Evolutionary conservation across 805 yeast genomes (phyloP).

Genomic region (Candida palmyrensis): DNA sequence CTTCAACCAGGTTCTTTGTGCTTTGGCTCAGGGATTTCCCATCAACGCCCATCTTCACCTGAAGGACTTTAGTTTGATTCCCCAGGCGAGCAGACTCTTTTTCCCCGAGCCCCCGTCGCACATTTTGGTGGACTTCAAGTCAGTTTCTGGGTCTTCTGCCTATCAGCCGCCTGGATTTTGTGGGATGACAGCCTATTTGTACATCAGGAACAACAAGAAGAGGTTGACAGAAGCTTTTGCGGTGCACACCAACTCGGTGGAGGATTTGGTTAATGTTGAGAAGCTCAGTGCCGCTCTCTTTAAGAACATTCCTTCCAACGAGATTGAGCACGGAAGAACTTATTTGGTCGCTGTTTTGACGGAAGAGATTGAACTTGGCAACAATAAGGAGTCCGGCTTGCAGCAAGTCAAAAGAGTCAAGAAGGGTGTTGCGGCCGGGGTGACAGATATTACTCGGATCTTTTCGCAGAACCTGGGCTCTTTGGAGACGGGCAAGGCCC

Average conservation of each 20-base stretch:
- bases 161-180: conserved; percentile 62
- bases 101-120: conserved; percentile 54
- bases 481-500: conserved; percentile 56
- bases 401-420: conserved; percentile 44
- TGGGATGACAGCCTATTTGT: conserved; percentile 70
- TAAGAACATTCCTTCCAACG: conserved; percentile 66
- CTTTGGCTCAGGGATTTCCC: conserved; percentile 72
- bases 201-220: conserved; percentile 57
- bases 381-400: conserved; percentile 19
- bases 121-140: conserved; percentile 70
- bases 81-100: conserved; percentile 44
- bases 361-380: conserved; percentile 58
- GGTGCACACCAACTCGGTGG: conserved; percentile 55
- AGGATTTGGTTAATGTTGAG: conserved; percentile 52
- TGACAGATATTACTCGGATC: conserved; percentile 74
- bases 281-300: conserved; percentile 76
- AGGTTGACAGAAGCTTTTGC: conserved; percentile 78
- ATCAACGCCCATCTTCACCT: conserved; percentile 28
- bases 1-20: conserved; percentile 62
- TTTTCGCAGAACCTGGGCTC: conserved; percentile 63
- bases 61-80: conserved; percentile 33
- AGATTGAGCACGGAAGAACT: conserved; percentile 57
- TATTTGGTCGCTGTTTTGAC: conserved; percentile 73
- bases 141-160: conserved; percentile 55
- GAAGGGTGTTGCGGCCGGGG: conserved; percentile 87